Percentiles rank a stretch among this genome's conserved stretches.
These are phyloP conservation scores for Cladobotryum mycophilum DNA, from an alignment of 2,329 filamentous ascomycete genomes.

Conservation along the genomic window DNA sequence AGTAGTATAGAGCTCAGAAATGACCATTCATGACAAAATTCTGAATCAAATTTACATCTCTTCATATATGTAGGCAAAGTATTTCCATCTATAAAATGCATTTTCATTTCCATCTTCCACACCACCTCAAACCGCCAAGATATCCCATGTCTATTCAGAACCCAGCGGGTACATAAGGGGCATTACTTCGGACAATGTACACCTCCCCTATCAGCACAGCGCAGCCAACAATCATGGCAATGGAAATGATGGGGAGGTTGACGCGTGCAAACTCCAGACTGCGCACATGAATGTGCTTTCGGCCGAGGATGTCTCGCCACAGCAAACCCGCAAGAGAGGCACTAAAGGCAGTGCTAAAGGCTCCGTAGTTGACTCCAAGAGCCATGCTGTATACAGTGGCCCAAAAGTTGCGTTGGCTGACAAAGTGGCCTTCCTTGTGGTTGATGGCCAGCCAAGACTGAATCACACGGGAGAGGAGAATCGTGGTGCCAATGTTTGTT, in stretches of 20 bases:
- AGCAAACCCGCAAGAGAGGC: conserved; percentile 65
- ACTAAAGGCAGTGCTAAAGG: conserved; percentile 66
- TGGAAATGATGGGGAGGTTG: conserved; percentile 65
- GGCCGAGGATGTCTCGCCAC: conserved; percentile 63
- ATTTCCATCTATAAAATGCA: no score
- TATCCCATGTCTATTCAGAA: not conserved
- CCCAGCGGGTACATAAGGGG: not conserved
- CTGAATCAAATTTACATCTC: no score
- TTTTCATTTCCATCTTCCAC: not conserved
- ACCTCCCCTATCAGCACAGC: conserved; percentile 57
- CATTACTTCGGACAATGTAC: conserved; percentile 40
- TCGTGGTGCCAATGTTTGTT: conserved; percentile 71
- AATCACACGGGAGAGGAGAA: conserved; percentile 63
- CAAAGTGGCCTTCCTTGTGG: conserved; percentile 34
- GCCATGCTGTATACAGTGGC: conserved; percentile 70
- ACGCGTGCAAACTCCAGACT: conserved; percentile 60
- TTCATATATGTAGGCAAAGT: no score
- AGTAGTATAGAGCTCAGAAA: no score
- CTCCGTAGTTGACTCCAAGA: conserved; percentile 67
- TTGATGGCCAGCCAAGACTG: conserved; percentile 63
- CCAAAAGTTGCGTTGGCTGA: conserved; percentile 64
- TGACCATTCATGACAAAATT: no score
- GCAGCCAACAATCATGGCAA: conserved; percentile 60
- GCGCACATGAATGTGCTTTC: conserved; percentile 62
- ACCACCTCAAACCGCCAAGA: no score